Conservation (phyloP, 1,139 yeast genomes). For the Magnusiomyces clavatus region DNA sequence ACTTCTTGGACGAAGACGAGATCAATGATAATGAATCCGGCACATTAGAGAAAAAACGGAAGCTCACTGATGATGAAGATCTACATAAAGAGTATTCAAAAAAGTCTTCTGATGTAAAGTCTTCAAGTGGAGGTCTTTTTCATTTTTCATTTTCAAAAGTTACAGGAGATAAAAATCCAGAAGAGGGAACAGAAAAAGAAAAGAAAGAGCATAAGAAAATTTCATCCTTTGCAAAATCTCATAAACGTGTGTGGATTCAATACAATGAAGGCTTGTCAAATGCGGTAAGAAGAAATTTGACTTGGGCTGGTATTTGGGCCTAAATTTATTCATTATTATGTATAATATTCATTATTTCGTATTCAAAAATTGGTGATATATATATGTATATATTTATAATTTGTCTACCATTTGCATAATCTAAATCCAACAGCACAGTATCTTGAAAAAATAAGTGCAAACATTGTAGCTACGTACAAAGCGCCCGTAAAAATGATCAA, state of each 20-base stretch:
- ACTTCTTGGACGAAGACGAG: not conserved
- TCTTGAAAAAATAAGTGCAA: conserved; percentile 9
- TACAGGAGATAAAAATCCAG: not conserved
- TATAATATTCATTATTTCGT: not conserved
- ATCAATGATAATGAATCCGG: not conserved
- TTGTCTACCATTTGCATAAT: conserved; percentile 8
- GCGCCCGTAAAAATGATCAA: conserved; percentile 11
- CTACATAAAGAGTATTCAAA: not conserved
- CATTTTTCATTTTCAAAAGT: not conserved
- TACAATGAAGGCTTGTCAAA: conserved; percentile 91
- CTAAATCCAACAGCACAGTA: conserved; percentile 10
- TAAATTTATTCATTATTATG: not conserved
- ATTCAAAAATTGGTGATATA: too few relatives aligned
- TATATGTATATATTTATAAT: too few relatives aligned
- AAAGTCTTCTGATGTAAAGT: not conserved
- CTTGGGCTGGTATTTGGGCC: conserved; percentile 68
- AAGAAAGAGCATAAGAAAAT: not conserved
- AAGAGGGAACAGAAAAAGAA: not conserved
- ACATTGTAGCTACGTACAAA: conserved; percentile 7
- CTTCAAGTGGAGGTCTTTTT: conserved; percentile 1
- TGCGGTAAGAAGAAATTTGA: conserved; percentile 80
- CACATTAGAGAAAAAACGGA: not conserved
- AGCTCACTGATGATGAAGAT: not conserved
- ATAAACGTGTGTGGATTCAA: conserved; percentile 65
- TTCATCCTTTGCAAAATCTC: not conserved